Conservation (phyloP, 495 filamentous ascomycete genomes). For the Podospora australis region DNA sequence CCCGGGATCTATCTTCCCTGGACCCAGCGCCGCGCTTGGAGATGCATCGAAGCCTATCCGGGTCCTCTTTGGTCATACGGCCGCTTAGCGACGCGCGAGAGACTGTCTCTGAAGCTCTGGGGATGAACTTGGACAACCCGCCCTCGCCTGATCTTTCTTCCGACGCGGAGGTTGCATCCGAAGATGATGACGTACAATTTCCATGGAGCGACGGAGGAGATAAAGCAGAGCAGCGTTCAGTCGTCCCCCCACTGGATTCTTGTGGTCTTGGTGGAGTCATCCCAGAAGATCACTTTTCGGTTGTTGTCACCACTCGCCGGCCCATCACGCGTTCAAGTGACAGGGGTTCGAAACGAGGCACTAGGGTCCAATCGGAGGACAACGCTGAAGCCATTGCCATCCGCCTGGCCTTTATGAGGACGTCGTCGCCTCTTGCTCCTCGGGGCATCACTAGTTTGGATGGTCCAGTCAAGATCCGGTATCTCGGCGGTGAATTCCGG, state of each 20-base stretch:
- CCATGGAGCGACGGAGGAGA: slow-evolving; percentile 31
- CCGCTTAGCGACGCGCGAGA: slow-evolving; percentile 32
- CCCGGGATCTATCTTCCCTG: slow-evolving; percentile 17
- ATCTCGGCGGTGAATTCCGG: slow-evolving; percentile 24
- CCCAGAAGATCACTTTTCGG: slow-evolving; percentile 61
- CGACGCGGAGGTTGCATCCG: slow-evolving; percentile 19
- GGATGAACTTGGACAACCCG: slow-evolving; percentile 9
- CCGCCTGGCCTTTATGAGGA: slow-evolving; percentile 32
- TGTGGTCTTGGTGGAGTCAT: slow-evolving; percentile 59
- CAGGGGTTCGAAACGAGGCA: background rate
- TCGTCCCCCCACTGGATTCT: slow-evolving; percentile 52
- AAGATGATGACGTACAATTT: slow-evolving; percentile 29
- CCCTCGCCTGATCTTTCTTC: slow-evolving; percentile 15
- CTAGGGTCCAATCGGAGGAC: slow-evolving; percentile 16
- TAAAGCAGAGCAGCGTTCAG: slow-evolving; percentile 15
- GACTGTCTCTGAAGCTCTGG: slow-evolving; percentile 10
- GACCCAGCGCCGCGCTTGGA: background rate
- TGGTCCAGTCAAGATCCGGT: slow-evolving; percentile 28
- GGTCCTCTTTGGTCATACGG: slow-evolving; percentile 37
- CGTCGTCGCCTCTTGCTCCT: slow-evolving; percentile 24
- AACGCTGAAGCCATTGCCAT: slow-evolving; percentile 30
- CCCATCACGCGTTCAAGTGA: slow-evolving; percentile 18
- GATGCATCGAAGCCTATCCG: slow-evolving; percentile 30
- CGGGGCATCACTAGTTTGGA: background rate
- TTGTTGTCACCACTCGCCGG: slow-evolving; percentile 49